phyloP scores from a whole-genome alignment of 2,329 filamentous ascomycete genomes.

The Apiospora malaysiana region DNA sequence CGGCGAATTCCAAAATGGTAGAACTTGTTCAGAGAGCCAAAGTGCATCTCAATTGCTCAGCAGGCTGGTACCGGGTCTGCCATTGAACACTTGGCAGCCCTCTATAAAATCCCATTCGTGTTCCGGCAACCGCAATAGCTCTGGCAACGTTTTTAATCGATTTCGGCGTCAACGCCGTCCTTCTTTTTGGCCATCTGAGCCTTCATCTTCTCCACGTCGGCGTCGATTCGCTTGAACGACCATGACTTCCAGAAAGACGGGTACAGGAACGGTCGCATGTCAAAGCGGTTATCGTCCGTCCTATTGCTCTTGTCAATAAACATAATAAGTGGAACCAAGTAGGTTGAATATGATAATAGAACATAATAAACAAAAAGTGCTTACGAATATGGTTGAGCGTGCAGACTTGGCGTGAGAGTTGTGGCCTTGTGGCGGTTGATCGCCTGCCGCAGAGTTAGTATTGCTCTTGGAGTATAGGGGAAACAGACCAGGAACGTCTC shows the following conservation, averaged over 20 bases:
- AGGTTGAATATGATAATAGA: too few relatives aligned
- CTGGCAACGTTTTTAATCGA: not conserved
- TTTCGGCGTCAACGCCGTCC: not conserved
- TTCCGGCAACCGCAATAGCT: too few relatives aligned
- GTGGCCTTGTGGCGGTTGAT: conserved; percentile 73
- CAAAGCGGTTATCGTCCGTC: conserved; percentile 51
- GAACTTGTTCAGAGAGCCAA: too few relatives aligned
- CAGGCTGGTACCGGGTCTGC: too few relatives aligned
- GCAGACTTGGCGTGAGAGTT: conserved; percentile 62
- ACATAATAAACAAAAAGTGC: not conserved
- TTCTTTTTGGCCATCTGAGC: conserved; percentile 22
- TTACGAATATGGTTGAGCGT: conserved; percentile 34
- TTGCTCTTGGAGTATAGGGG: not conserved
- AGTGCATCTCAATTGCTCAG: too few relatives aligned
- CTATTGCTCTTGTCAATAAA: conserved; percentile 30
- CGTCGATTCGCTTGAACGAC: conserved; percentile 48
- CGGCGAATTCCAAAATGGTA: too few relatives aligned
- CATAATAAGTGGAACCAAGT: too few relatives aligned
- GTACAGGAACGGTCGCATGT: conserved; percentile 47
- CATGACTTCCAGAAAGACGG: conserved; percentile 42
- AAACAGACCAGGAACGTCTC: too few relatives aligned
- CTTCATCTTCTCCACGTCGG: conserved; percentile 42
- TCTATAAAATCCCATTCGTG: too few relatives aligned
- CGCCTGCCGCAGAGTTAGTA: not conserved
- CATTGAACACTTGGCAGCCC: too few relatives aligned